Base-by-base conservation (phyloP, 2,329 filamentous ascomycete species). In the Macrophomina phaseolina region DNA sequence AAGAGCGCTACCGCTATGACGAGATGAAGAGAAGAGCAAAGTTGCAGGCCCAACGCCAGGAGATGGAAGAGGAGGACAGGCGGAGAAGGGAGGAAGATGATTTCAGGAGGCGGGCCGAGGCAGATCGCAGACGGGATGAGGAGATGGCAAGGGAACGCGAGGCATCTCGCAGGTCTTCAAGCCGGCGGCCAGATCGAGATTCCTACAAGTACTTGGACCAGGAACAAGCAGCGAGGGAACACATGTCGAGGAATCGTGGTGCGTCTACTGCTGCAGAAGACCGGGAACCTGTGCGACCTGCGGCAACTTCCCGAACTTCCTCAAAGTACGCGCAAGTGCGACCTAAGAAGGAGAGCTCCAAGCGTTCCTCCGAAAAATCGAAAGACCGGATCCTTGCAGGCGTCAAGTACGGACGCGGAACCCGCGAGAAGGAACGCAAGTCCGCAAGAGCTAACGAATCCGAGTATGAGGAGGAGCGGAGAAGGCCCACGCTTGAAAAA, bases 21-120 rank as follows among this genome's bases (percentile, higher is more conserved):
- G 74, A 78, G 64, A 75, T 75, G 68, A 74, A 70, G 48, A 62
- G 56, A 42, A 52, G 23, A 51, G 28, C 23, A 3, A 48, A 40
- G 36, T 7, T 30, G 28, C 55, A 66, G 18, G 36, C 53, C n/a
- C 28, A 36, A 12, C 62, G 64, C 16, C 55, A 30, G 8, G 58
- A 42, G 12, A 32, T 42, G 45, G 42, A 64, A 45, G 66, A 56
- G 46, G 80, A 83, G 60, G 75, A 76, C 68, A 76, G 74, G 67
- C 77, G 78, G 70, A 73, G 74, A 53, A 74, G 75, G 61, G 79
- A 81, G 53, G 76, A 76, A 67, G 81, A 82, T 42, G 73, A 68
- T 12, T 70, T 70, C 40, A 73, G 71, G 60, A 42, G 67, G 42
- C 71, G 72, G 2, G 69, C 70, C 8, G 71, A 72, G 16, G 68